A percentile compares a stretch with the other conserved stretches of the same genome.
phyloP scores from a whole-genome alignment of 2,329 filamentous ascomycete species.

The Chrysoporthe deuterocubensis region DNA sequence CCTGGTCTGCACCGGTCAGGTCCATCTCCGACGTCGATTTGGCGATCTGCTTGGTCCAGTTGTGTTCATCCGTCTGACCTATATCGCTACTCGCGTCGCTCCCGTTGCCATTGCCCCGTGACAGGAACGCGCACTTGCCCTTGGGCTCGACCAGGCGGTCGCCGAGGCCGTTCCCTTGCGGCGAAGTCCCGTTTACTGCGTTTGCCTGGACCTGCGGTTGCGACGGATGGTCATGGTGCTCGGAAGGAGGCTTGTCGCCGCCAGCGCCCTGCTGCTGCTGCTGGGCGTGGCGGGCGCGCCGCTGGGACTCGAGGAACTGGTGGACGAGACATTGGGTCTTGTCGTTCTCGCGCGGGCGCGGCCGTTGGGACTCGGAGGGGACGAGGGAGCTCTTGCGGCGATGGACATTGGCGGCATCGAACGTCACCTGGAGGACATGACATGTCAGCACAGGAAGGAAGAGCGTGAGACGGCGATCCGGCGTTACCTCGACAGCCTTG shows the following conservation, averaged over 20 bases:
- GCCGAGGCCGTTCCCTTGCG: slow-evolving; percentile 32
- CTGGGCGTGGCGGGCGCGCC: slow-evolving; percentile 37
- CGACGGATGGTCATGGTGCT: slow-evolving; percentile 18
- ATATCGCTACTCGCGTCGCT: slow-evolving; percentile 44
- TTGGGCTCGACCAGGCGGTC: slow-evolving; percentile 41
- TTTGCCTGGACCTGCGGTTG: slow-evolving; percentile 6
- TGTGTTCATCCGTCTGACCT: slow-evolving; percentile 61
- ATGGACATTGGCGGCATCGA: slow-evolving; percentile 63
- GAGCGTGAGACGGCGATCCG: background rate
- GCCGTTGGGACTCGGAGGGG: slow-evolving; percentile 47
- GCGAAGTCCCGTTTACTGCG: slow-evolving; percentile 34
- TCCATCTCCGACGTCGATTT: slow-evolving; percentile 43
- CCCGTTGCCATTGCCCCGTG: slow-evolving; percentile 34
- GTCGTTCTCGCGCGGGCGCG: slow-evolving; percentile 36
- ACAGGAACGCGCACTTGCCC: slow-evolving; percentile 41
- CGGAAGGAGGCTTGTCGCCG: background rate
- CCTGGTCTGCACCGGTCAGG: slow-evolving; percentile 32
- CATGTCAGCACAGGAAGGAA: background rate
- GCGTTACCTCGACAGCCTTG: slow-evolving; percentile 54
- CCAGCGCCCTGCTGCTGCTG: slow-evolving; percentile 25
- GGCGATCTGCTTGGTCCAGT: slow-evolving; percentile 56
- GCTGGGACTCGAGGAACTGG: slow-evolving; percentile 64
- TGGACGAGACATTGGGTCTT: slow-evolving; percentile 68
- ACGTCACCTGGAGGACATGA: slow-evolving; percentile 54
- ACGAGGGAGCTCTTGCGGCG: slow-evolving; percentile 70